Evolutionary conservation across 2,329 filamentous ascomycete species (phyloP), one percentile per base, ranked within the genome.

Genomic region (Ilyonectria robusta): DNA sequence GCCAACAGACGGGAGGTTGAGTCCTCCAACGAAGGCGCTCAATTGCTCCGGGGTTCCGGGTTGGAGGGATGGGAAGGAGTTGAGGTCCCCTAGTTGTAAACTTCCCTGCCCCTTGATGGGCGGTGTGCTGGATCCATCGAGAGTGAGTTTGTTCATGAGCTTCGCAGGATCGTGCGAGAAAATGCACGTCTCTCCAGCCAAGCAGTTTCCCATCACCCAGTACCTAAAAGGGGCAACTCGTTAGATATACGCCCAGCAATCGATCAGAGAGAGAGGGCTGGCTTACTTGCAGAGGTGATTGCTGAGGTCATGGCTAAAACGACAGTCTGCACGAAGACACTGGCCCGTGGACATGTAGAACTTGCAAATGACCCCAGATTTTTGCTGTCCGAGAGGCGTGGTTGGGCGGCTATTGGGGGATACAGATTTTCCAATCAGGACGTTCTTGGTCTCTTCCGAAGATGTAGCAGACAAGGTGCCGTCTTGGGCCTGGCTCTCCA

Each of bases 261-360:
- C 29, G 47, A 44, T 23, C 42, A 26, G 23, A 64, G 17, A 62
- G 26, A 5, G 4, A 26, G 1, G 59, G 6, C 56, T 50, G 57
- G 92, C 94, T 87, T 86, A 97, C 94, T 98, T 98, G 95, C 96
- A 99, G 69, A 99, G 88, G 76, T 98, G 96, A 77, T 93, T 97
- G 78, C 94, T 97, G 50, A 97, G 88, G 79, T 99, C 95, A 81
- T 99, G 96, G 73, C 95, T 97, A 81, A 98, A 99, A 65, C 95
- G 92, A 80, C 96, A 99, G 81, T 99, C 96, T 67, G 95, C 95
- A 66, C 96, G 91, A 59, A 98, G 90, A 80, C 96, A 99, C 80
- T 96, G 93, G n/a, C 96, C 96, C 8, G 93, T 97, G 10, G 95
- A 95, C 70, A 99, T 85, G 86, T 94, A 98, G 81, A 98, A 99